A percentile compares a stretch with the other conserved stretches of the same genome.
phyloP scores from a whole-genome alignment of 2,329 filamentous ascomycete species.

The Graphiopsis chlorocephala region DNA sequence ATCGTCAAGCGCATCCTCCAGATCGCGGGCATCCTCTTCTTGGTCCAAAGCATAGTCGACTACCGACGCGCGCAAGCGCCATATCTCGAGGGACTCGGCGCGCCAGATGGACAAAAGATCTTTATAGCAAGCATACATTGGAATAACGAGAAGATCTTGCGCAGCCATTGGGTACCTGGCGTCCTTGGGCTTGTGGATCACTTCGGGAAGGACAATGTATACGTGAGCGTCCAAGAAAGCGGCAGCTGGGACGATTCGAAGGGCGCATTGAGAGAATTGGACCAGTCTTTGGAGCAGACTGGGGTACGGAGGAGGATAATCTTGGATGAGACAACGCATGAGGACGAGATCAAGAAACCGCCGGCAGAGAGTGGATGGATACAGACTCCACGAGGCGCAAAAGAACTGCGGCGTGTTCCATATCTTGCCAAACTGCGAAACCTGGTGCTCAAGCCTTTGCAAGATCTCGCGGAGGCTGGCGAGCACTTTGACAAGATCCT shows the following conservation, averaged over 20 bases:
- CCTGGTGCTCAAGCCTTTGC: slow-evolving; percentile 58
- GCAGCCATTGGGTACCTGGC: slow-evolving; percentile 61
- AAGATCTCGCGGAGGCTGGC: slow-evolving; percentile 50
- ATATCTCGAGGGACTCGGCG: not conserved
- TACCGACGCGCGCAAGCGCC: slow-evolving; percentile 1
- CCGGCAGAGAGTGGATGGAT: slow-evolving; percentile 62
- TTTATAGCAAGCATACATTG: slow-evolving; percentile 70
- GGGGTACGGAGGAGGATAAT: slow-evolving; percentile 56
- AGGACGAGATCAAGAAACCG: slow-evolving; percentile 51
- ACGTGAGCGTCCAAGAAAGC: slow-evolving; percentile 65
- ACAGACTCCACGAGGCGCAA: slow-evolving; percentile 51
- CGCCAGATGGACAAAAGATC: slow-evolving; percentile 36
- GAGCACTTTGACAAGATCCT: slow-evolving; percentile 58
- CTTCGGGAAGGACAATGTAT: slow-evolving; percentile 64
- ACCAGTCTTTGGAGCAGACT: slow-evolving; percentile 50
- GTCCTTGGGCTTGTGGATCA: slow-evolving; percentile 56
- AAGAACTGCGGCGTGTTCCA: slow-evolving; percentile 64
- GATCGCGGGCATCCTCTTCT: slow-evolving; percentile 1
- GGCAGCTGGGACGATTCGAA: slow-evolving; percentile 70
- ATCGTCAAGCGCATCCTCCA: slow-evolving; percentile 13
- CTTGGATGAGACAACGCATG: slow-evolving; percentile 58
- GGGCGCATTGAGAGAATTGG: slow-evolving; percentile 56
- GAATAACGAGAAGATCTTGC: slow-evolving; percentile 62
- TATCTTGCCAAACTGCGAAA: slow-evolving; percentile 66
- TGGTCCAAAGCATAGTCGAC: slow-evolving; percentile 13